Percentiles rank a stretch among this genome's conserved stretches.
Conservation (phyloP, 305 asterid species). For the Nicotiana rustica region DNA sequence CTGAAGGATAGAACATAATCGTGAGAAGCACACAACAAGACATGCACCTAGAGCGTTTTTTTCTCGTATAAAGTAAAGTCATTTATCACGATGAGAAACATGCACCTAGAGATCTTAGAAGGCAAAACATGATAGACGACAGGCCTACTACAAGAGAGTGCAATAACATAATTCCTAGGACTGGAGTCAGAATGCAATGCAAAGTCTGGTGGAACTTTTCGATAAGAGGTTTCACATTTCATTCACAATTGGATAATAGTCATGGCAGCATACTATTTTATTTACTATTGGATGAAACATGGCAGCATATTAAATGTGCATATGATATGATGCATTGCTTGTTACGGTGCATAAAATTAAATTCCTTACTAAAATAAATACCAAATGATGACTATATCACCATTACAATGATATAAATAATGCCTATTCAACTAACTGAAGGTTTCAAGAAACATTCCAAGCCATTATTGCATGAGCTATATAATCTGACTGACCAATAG, state of each 20-base stretch:
- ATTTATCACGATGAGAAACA: neutral
- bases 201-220: neutral
- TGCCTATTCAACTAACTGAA: slow-evolving; percentile 10
- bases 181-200: neutral
- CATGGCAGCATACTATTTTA: neutral
- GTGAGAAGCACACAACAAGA: neutral
- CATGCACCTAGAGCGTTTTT: neutral
- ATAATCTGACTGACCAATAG: neutral
- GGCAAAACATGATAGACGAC: neutral
- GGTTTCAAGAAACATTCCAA: neutral
- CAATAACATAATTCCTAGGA: neutral
- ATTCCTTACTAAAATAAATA: neutral
- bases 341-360: neutral
- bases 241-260: neutral
- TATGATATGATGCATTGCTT: neutral
- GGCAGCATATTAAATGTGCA: neutral
- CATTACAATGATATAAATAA: neutral
- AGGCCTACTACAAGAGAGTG: neutral
- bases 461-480: neutral
- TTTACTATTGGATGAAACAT: neutral
- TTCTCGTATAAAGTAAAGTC: neutral
- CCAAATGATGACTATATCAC: neutral
- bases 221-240: neutral
- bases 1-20: slow-evolving; percentile 47
- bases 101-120: slow-evolving; percentile 20